Percentiles rank a stretch among this genome's conserved stretches.
phyloP scores from a whole-genome alignment of 768 basidiomycete genomes.

The Kondoa malvinella region DNA sequence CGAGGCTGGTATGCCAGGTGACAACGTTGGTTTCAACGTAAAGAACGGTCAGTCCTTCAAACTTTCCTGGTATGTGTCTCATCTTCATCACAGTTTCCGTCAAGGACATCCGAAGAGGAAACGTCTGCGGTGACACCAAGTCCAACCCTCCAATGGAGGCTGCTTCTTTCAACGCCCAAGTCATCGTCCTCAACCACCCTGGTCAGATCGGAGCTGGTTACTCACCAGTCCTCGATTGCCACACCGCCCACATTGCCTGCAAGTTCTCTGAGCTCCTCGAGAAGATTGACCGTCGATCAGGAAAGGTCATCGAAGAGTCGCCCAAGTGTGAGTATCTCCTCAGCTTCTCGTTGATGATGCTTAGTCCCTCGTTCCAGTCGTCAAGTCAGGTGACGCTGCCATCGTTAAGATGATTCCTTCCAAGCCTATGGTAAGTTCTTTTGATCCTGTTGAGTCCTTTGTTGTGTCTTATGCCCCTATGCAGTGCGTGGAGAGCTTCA shows the following conservation, averaged over 20 bases:
- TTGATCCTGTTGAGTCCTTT: too few species aligned
- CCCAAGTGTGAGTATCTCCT: too few species aligned
- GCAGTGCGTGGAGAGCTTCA: slow-evolving; percentile 25
- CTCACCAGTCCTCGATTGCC: slow-evolving; percentile 97
- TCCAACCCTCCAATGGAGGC: slow-evolving; percentile 99
- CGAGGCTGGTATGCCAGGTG: slow-evolving; percentile 81
- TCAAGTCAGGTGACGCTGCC: slow-evolving; percentile 98
- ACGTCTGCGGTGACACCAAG: slow-evolving; percentile 99
- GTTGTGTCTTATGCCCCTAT: background rate
- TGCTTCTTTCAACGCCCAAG: slow-evolving; percentile 97
- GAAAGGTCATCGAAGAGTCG: slow-evolving; percentile 66
- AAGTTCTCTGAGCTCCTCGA: slow-evolving; percentile 85
- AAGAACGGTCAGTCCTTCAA: background rate
- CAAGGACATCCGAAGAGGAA: slow-evolving; percentile 99
- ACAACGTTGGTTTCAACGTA: slow-evolving; percentile 92
- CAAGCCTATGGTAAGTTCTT: slow-evolving; percentile 29
- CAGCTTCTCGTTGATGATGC: too few species aligned
- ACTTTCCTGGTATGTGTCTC: slow-evolving; percentile 2
- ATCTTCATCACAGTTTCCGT: slow-evolving; percentile 83
- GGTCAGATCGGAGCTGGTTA: slow-evolving; percentile 99
- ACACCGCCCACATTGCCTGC: slow-evolving; percentile 78
- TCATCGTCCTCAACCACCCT: slow-evolving; percentile 99
- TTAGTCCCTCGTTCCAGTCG: too few species aligned
- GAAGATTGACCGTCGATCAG: slow-evolving; percentile 98
- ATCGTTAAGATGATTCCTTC: slow-evolving; percentile 55